Base-by-base conservation (phyloP, 1,139 yeast species). In the Zygosaccharomyces pseudobailii region DNA sequence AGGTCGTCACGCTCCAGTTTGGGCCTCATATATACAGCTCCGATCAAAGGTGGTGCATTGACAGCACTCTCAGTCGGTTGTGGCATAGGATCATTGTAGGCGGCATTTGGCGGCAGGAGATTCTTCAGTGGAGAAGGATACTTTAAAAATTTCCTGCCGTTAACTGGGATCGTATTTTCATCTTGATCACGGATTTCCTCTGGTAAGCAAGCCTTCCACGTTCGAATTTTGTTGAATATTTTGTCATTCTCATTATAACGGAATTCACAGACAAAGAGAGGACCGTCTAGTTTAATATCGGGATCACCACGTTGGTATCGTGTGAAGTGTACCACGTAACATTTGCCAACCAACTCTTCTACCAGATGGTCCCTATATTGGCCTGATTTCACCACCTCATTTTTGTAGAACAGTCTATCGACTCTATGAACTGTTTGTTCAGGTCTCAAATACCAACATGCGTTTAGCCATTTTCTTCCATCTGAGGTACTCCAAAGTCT, bases 201-300 rank as follows among this genome's bases (percentile, higher is more conserved):
- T 0, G 98, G 98, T 55, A 92, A 76, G 71, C 98, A 92, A 3
- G 97, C 97, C 67, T 88, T 92, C 98, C 98, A 92, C 1, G 98
- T 92, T 63, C 97, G 80, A 60, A 92, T 92, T 64, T 94, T 84
- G 70, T 92, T 92, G 73, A 92, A 92, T 24, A 84, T 84, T 64
- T 87, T 88, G 60, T 87, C 95, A 49, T 79, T 77, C 64, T 90
- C 97, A 63, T 92, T 92, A 70, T 90, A 92, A 61, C 98, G 81
- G 66, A 82, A 87, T 68, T 92, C 98, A 71, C 98, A 92, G 56
- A 94, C 85, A 67, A 89, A 92, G 66, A 95, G 79, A 4, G 95
- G 92, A 20, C 94, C 87, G 42, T 82, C 85, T 40, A 71, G 73
- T 6, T 87, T 86, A 38, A 84, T 76, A n/a, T 85, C 88, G 19